These are phyloP conservation scores for Discostella pseudostelligera DNA, from an alignment of 108 stramenopile genomes.

Conservation along the genomic window DNA sequence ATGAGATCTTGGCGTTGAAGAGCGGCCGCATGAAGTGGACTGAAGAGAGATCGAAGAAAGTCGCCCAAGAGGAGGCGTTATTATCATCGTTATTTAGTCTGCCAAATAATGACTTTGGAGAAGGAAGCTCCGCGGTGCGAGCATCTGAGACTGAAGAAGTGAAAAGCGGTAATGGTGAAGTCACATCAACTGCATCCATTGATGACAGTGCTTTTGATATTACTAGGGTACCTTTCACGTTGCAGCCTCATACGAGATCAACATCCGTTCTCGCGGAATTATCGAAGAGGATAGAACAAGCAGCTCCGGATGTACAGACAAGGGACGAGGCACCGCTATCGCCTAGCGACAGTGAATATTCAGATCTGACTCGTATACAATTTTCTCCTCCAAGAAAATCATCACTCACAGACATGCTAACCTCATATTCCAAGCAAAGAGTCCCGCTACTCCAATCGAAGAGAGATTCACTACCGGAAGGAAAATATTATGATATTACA, in stretches of 20 bases:
- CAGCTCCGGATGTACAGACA: not conserved
- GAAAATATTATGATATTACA: conserved; percentile 20
- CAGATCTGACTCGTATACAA: conserved; percentile 5
- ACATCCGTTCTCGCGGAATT: conserved; percentile 6
- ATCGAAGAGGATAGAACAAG: not conserved
- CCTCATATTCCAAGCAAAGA: conserved; percentile 9
- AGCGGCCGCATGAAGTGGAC: conserved; percentile 27
- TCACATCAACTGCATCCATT: not conserved
- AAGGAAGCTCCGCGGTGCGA: not conserved
- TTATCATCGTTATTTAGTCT: conserved; percentile 56
- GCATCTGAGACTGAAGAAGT: not conserved
- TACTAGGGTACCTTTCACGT: conserved; percentile 15
- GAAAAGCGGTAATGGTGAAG: too few relatives aligned
- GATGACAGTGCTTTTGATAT: conserved; percentile 12
- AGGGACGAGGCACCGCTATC: not conserved
- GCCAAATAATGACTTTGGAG: conserved; percentile 36
- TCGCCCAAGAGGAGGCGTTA: conserved; percentile 48
- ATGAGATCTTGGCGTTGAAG: conserved; percentile 44
- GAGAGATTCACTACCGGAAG: not conserved
- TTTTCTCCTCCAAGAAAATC: conserved; percentile 9
- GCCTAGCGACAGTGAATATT: not conserved
- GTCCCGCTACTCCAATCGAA: not conserved
- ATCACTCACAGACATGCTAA: conserved; percentile 11
- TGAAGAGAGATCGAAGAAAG: conserved; percentile 19
- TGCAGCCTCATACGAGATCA: conserved; percentile 5